Base-by-base conservation (phyloP, 768 basidiomycete genomes). In the Boletus tomentosulus region DNA sequence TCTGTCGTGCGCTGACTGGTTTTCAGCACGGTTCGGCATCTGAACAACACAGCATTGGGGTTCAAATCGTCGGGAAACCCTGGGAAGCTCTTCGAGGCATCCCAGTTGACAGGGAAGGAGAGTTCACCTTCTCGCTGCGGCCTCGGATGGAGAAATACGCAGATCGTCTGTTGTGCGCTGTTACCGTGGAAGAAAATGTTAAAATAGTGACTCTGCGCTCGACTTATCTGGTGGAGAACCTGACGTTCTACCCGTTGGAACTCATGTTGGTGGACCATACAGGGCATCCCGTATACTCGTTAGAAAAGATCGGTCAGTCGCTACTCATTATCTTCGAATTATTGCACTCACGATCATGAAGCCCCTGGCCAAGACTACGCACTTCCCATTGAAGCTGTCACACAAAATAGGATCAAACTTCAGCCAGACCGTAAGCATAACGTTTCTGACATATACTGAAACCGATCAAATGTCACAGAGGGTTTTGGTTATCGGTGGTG, bases 401-500 rank as follows among this genome's bases (percentile, higher is more conserved):
- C 82, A 34, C 84, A 86, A 56, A 83, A 87, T 65, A 83, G 87
- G 53, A 80, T 98, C 54, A 83, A 87, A 57, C 73, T 99, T 24
- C 87, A 97, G 62, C 97, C 97, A 38, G 92, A 98, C 67, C 90
- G 96, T 96, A 67, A 73, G 91, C 10, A 22, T 25, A 28, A 16
- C 42, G 37, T 37, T 24, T 46, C 16, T n/a, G 13, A 28, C 19
- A 13, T 12, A 22, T 33, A 42, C 48, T 57, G 41, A 53, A 45
- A 37, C 53, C 7, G 34, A 60, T 48, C 30, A 13, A 19, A 45
- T 10, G 12, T 25, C 37, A 22, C 62, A 97, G 95, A 92, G 70
- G 97, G 97, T 15, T 98, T 98, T 64, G 94, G 94, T 19, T 98
- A 97, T 72, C 87, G 84, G 63, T 98, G 95, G 95, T 94, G 89